phyloP scores from a whole-genome alignment of 768 basidiomycete genomes.

The Calocera viscosa region DNA sequence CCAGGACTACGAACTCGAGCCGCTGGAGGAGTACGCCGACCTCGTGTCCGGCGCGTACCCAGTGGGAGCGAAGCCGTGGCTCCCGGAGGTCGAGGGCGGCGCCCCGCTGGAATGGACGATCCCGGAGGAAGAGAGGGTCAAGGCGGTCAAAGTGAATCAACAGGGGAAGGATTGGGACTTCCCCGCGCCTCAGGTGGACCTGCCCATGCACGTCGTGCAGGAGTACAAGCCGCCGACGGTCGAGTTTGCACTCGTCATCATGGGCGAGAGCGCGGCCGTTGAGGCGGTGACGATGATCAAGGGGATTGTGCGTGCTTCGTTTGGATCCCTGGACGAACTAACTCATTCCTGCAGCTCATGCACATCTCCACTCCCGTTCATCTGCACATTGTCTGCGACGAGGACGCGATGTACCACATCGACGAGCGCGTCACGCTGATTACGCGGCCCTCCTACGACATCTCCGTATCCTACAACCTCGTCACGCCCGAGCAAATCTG shows the following conservation, averaged over 20 bases:
- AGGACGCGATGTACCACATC: slow-evolving; percentile 31
- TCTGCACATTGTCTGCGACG: slow-evolving; percentile 38
- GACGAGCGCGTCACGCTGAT: slow-evolving; percentile 32
- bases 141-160: neutral
- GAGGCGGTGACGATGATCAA: slow-evolving; percentile 4
- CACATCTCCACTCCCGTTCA: slow-evolving; percentile 32
- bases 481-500: slow-evolving; percentile 26
- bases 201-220: neutral
- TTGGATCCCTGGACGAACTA: neutral
- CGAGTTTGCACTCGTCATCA: slow-evolving; percentile 5
- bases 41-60: neutral
- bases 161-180: neutral
- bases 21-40: neutral
- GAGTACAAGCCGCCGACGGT: neutral
- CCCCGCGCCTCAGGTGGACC: neutral
- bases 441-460: slow-evolving; percentile 28
- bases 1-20: neutral
- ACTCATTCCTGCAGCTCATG: slow-evolving; percentile 20
- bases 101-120: neutral
- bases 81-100: slow-evolving; percentile 1
- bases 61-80: neutral
- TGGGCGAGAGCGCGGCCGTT: neutral
- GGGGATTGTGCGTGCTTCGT: neutral
- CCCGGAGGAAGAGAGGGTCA: neutral
- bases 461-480: slow-evolving; percentile 35